Percentiles rank a stretch among this genome's conserved stretches.
These are phyloP conservation scores for Alternaria viburni DNA, from an alignment of 2,329 filamentous ascomycete genomes.

Conservation along the genomic window DNA sequence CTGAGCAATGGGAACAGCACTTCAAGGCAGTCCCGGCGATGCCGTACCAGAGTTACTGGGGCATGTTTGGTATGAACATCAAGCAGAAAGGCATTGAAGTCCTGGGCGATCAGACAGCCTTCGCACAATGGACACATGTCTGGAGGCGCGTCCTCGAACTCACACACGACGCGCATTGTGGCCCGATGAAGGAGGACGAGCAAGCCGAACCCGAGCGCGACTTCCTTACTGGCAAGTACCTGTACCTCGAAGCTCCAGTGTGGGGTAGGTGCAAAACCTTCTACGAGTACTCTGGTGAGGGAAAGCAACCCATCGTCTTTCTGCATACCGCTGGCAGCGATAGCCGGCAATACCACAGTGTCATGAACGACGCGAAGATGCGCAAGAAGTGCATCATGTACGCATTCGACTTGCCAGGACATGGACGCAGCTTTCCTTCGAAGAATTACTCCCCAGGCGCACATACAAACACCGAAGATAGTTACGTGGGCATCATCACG, in stretches of 20 bases:
- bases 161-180: slow-evolving; percentile 55
- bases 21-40: slow-evolving; percentile 52
- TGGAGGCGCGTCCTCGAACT: slow-evolving; percentile 58
- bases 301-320: slow-evolving; percentile 55
- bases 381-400: slow-evolving; percentile 57
- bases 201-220: slow-evolving; percentile 49
- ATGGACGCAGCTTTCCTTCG: slow-evolving; percentile 57
- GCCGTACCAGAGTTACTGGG: slow-evolving; percentile 56
- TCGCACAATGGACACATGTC: slow-evolving; percentile 54
- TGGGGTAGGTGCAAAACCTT: slow-evolving; percentile 60
- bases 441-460: slow-evolving; percentile 50
- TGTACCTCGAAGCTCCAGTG: slow-evolving; percentile 54
- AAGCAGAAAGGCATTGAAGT: slow-evolving; percentile 58
- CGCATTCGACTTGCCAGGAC: slow-evolving; percentile 58
- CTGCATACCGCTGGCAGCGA: slow-evolving; percentile 57
- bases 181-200: slow-evolving; percentile 51
- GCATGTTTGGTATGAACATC: slow-evolving; percentile 57
- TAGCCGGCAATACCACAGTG: slow-evolving; percentile 58
- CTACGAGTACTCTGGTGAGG: slow-evolving; percentile 56
- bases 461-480: slow-evolving; percentile 58
- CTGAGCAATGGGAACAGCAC: slow-evolving; percentile 56
- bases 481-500: slow-evolving; percentile 55
- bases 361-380: slow-evolving; percentile 58
- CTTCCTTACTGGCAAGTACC: slow-evolving; percentile 56
- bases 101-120: slow-evolving; percentile 54